phyloP scores from a whole-genome alignment of 768 basidiomycete genomes.

The Trametes cubensis region DNA sequence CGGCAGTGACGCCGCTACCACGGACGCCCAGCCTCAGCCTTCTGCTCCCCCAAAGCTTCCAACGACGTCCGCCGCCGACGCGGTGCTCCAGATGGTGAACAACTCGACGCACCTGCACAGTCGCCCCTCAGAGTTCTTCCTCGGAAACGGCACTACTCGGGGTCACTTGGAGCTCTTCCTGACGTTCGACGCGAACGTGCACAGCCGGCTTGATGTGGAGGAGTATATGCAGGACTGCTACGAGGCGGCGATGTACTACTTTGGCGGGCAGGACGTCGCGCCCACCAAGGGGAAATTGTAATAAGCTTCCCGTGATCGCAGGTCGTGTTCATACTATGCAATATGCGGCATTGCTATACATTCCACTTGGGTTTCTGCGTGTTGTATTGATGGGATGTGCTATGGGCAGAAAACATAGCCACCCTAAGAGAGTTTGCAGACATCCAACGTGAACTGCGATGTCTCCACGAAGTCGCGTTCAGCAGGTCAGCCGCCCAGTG shows the following conservation, averaged over 20 bases:
- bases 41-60: not conserved
- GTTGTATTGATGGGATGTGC: too few species aligned
- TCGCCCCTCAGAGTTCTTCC: slow-evolving; percentile 51
- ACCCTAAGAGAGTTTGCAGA: too few species aligned
- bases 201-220: slow-evolving; percentile 40
- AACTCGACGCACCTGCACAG: slow-evolving; percentile 37
- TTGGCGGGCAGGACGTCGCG: slow-evolving; percentile 21
- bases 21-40: not conserved
- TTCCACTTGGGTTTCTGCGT: too few species aligned
- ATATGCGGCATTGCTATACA: too few species aligned
- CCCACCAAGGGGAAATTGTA: slow-evolving; percentile 4
- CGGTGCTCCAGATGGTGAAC: slow-evolving; percentile 23
- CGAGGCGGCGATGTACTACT: slow-evolving; percentile 37
- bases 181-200: slow-evolving; percentile 51
- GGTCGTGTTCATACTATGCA: too few species aligned
- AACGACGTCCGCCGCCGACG: not conserved
- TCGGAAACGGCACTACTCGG: slow-evolving; percentile 42
- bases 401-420: too few species aligned
- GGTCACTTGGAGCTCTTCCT: slow-evolving; percentile 38
- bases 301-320: too few species aligned
- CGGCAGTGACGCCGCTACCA: not conserved
- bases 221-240: slow-evolving; percentile 55
- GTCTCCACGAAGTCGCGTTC: too few species aligned
- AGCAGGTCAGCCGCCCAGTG: too few species aligned
- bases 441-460: too few species aligned